These are phyloP conservation scores for Vitis rupestris DNA, from an alignment of 164 flowering plant species.

Conservation along the genomic window DNA sequence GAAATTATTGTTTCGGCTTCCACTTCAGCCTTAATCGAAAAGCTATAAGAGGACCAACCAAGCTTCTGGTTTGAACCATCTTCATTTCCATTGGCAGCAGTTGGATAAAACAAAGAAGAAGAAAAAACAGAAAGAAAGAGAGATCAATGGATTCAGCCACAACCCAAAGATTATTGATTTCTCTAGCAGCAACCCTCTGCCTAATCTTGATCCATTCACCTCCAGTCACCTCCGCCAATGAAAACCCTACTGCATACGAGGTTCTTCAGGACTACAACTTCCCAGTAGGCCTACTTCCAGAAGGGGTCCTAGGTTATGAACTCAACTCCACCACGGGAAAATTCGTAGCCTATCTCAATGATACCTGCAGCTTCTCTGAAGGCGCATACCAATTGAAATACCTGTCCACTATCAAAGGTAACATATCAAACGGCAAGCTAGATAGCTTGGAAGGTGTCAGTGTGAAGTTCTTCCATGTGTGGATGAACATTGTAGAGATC, in stretches of 20 bases:
- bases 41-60: too few relatives aligned
- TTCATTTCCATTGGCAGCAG: too few relatives aligned
- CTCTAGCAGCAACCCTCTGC: not conserved
- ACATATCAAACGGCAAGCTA: conserved; percentile 26
- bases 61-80: too few relatives aligned
- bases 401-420: conserved; percentile 29
- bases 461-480: conserved; percentile 38
- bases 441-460: conserved; percentile 32
- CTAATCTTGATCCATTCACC: not conserved
- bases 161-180: not conserved
- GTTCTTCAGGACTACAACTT: conserved; percentile 22
- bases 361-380: conserved; percentile 33
- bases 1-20: too few relatives aligned
- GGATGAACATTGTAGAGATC: conserved; percentile 49
- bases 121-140: not conserved
- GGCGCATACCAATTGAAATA: conserved; percentile 34
- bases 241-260: conserved; percentile 21
- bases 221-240: not conserved
- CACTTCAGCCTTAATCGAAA: too few relatives aligned
- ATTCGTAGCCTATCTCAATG: conserved; percentile 31
- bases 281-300: conserved; percentile 30
- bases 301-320: conserved; percentile 28
- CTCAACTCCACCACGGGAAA: conserved; percentile 28
- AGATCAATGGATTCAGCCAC: not conserved
- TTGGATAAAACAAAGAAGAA: not conserved